Base-by-base conservation (phyloP, 192 early-diverging fungal genomes). In the Spizellomyces punctatus region DNA sequence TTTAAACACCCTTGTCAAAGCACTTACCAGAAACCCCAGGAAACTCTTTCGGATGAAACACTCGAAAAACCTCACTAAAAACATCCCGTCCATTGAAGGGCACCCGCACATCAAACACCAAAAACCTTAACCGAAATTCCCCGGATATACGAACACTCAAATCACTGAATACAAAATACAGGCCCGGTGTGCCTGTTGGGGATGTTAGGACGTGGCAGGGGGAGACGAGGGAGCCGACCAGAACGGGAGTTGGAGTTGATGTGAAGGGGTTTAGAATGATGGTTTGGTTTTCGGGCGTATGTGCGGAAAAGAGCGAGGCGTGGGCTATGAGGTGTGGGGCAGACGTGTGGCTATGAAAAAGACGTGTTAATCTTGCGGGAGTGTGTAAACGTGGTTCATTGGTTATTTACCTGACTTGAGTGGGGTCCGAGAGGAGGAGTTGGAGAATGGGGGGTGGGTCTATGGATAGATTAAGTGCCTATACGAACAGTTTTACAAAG, bases 381-480 rank as follows among this genome's bases (percentile, higher is more conserved):
- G 2, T 54, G 50, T n/a, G 2, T 0, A 54, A 54, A 54, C 14
- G 50, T 2, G 17, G 0, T 0, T 12, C 2, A 4, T n/a, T n/a
- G 50, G 0, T 54, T 54, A 2, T 54, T 54, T 54, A 54, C 50
- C 50, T 54, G 50, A 54, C 17, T 12, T 12, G 50, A 54, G 17
- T 54, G 50, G 69, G 27, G n/a, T 46, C 12, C 5, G 10, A 9
- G 19, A 76, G 47, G n/a, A 54, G 49, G 44, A 79, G 21, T 67
- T 79, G 69, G n/a, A 79, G 48, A 56, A 79, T 73, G 19, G 78
- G 78, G 9, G 78, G 74, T 21, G 78, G 78, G 46, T 76, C 77
- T 49, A 45, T 78, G 12, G 50, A 4, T n/a, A 12, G 50, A 4
- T 19, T 54, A 19, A n/a, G 27, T 36, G 27, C 27, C 27, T 2